Evolutionary conservation across 805 yeast genomes (phyloP), one percentile per base, ranked within the genome.

Genomic region (Blastobotrys robertii): DNA sequence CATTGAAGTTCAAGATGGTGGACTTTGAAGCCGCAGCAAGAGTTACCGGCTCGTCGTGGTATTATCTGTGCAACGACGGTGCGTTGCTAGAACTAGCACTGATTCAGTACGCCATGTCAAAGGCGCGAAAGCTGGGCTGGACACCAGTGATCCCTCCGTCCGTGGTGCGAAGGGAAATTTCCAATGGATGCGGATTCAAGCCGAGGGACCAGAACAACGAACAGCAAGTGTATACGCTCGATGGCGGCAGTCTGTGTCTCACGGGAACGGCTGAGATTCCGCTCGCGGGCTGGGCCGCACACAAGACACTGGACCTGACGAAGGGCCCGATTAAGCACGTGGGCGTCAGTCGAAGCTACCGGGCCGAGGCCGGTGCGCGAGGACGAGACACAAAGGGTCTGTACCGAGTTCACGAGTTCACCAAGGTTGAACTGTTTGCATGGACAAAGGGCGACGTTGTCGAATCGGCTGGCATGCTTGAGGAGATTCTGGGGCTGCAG

Each of bases 251-350:
- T 14, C 62, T 80, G 40, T 81, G 94, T 33, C 65, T 92, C 28
- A 79, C 90, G 0, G 98, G 97, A 1, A 92, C 98, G 0, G 95
- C 97, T 0, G 98, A 92, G 58, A 90, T 92, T 30, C 85, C 98
- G 0, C 60, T 92, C 22, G 98, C 96, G 0, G 96, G 87, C 0
- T 63, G 81, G 48, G 78, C 76, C 42, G 73, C 81, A 4, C 73
- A 81, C 44, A 66, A 68, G 16, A 62, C 66, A 0, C 64, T 81
- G 34, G 52, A 67, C 2, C 46, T 45, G 12, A 40, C 29, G 40
- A 32, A 43, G 14, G 40, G 37, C n/a, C 64, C 76, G 4, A 49
- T 66, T 10, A 78, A 74, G 53, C 66, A 75, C 25, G 92, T 78
- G 9, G 98, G 97, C 1, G 70, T 86, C 1, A 81, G 94, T 42